A percentile compares a stretch with the other conserved stretches of the same genome.
Conservation (phyloP, 192 early-diverging fungal species). For the Kickxella alabastrina region DNA sequence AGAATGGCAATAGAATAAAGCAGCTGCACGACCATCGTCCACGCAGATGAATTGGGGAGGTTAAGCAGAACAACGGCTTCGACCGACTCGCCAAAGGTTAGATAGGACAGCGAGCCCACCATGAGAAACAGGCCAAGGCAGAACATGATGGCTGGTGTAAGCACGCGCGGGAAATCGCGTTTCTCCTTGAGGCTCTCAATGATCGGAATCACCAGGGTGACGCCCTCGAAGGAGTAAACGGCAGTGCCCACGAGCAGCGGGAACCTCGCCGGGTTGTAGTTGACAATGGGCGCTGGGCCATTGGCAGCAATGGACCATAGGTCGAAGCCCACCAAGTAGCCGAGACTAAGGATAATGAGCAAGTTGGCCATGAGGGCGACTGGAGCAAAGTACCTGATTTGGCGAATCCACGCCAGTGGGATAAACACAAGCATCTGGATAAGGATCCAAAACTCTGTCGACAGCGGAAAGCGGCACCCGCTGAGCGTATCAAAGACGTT, state of each 20-base stretch:
- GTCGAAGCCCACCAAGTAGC: slow-evolving; percentile 84
- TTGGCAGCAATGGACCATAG: slow-evolving; percentile 47
- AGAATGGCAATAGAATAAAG: slow-evolving; percentile 91
- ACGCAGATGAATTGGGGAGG: slow-evolving; percentile 65
- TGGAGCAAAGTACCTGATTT: slow-evolving; percentile 85
- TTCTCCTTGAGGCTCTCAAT: slow-evolving; percentile 82
- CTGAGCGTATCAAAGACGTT: slow-evolving; percentile 68
- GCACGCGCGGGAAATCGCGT: slow-evolving; percentile 72
- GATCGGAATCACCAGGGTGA: slow-evolving; percentile 77
- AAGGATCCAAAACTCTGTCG: slow-evolving; percentile 75
- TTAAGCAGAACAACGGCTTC: slow-evolving; percentile 89
- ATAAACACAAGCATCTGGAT: slow-evolving; percentile 73
- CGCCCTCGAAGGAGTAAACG: slow-evolving; percentile 87
- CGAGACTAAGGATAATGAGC: slow-evolving; percentile 84
- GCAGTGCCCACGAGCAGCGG: slow-evolving; percentile 94
- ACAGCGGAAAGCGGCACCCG: slow-evolving; percentile 57
- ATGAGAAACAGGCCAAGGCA: slow-evolving; percentile 82
- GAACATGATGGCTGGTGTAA: slow-evolving; percentile 70
- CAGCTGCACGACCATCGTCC: slow-evolving; percentile 73
- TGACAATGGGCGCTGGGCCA: slow-evolving; percentile 61
- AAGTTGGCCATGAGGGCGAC: slow-evolving; percentile 88
- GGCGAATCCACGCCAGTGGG: slow-evolving; percentile 85
- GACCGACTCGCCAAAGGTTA: slow-evolving; percentile 82
- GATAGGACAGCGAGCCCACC: slow-evolving; percentile 80
- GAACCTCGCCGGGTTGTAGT: slow-evolving; percentile 78